Evolutionary conservation across 306 rosid genomes (phyloP), one percentile per base, ranked within the genome.

Genomic region (Aeschynomene evenia): DNA sequence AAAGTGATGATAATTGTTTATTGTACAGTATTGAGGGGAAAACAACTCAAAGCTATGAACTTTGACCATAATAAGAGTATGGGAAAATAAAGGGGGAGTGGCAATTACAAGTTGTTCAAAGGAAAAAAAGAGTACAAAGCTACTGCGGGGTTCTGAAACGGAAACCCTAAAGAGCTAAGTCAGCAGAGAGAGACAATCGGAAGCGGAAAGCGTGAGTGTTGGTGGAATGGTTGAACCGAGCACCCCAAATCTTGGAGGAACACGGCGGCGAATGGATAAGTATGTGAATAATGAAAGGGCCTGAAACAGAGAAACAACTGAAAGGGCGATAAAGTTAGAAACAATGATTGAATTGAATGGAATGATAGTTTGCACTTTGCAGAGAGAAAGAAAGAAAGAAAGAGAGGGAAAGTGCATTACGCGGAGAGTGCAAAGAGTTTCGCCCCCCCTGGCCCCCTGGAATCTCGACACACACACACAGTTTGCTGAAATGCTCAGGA

Each of bases 1-100:
- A 75, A 21, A 61, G 52, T 56, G 77, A 73, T 72, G 79, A 79
- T 60, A 22, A 48, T 79, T 69, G 70, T 81, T 82, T 75, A 82
- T 86, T 61, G 49, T 58, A 79, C 79, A 78, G 71, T 61, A 77
- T 26, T 36, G 69, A 11, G 64, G 56, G 12, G 59, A 0, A 31
- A 76, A 50, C 31, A 66, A 24, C 20, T 78, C 15, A 80, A 75
- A 79, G 74, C 69, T 80, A 55, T 82, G 53, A 79, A 72, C 61
- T 60, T 71, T 56, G 45, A 68, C 21, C 49, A 54, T 26, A 42
- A 54, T 26, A 42, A 21, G 21, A 39, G 22, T 2, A 74, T 9
- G 11, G 21, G 28, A 23, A 16, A 14, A 39, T 8, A 11, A 40
- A 40, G 6, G 48, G n/a, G 48, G n/a, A 0, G 21, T 9, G 16